phyloP scores from a whole-genome alignment of 306 rosid genomes.

The Leucaena leucocephala region DNA sequence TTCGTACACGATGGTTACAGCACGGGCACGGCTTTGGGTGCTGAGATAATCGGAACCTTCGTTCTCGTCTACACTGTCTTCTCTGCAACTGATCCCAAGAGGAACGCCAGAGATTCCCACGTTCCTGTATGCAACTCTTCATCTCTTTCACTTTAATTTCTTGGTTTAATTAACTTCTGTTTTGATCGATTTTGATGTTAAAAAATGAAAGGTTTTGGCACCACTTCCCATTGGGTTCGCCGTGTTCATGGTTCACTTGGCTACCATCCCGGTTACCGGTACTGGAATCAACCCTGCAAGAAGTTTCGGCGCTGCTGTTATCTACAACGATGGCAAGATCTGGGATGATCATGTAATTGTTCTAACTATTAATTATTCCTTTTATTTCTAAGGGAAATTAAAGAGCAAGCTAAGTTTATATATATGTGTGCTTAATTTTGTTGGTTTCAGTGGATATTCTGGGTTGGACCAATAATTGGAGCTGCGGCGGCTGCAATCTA shows the following conservation, averaged over 20 bases:
- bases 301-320: constrained; percentile 94
- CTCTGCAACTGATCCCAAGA: constrained; percentile 96
- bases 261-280: constrained; percentile 90
- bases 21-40: constrained; percentile 84
- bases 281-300: constrained; percentile 98
- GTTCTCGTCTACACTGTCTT: constrained; percentile 97
- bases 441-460: constrained; percentile 81
- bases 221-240: constrained; percentile 97
- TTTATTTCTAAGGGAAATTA: background rate
- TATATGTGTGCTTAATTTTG: background rate
- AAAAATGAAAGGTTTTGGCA: constrained; percentile 67
- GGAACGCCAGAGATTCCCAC: constrained; percentile 91
- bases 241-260: constrained; percentile 96
- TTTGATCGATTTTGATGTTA: background rate
- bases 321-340: constrained; percentile 62
- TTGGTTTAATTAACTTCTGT: too few species aligned
- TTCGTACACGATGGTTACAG: constrained; percentile 48
- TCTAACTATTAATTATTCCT: background rate
- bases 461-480: constrained; percentile 93
- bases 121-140: constrained; percentile 63
- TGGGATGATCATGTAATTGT: constrained; percentile 82
- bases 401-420: background rate
- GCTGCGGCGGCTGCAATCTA: constrained; percentile 87
- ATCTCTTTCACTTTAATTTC: background rate
- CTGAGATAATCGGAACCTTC: constrained; percentile 94